Base-by-base conservation (phyloP, 1,139 yeast genomes). In the Kurtzmaniella quercitrusa region DNA sequence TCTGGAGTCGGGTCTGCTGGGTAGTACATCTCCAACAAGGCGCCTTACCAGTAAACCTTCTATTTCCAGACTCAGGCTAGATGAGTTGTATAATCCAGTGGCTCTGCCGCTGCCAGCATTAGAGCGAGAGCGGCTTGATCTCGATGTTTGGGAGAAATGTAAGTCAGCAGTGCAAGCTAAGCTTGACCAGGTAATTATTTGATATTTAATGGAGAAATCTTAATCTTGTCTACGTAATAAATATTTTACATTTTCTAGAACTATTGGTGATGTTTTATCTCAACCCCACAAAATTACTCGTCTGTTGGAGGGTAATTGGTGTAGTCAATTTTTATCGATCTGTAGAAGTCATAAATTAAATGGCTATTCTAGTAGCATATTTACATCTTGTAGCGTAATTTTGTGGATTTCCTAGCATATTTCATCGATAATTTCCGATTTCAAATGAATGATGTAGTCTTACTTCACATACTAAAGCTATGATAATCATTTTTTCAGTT, bases 121-220 rank as follows among this genome's bases (percentile, higher is more conserved):
- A 39, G 36, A 16, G 28, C 21, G 28, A 7, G 18, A 21, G 15
- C 49, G 47, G 16, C 22, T 40, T 12, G 41, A 44, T 12, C 23
- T 44, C 12, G 63, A 59, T 12, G 40, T 61, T 19, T 60, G 60
- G 50, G 61, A 58, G 19, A 64, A 63, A 48, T 65, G 70, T 46
- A 54, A 54, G 41, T 9, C 20, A 2, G 68, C 68, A 2, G 59
- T 65, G 2, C 39, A 44, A 11, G 63, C 57, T 14, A 59, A 59
- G 42, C 45, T 65, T 6, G 44, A 35, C 66, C 62, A 44, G 50
- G 44, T 40, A 21, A 21, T 21, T 21, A 11, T 21, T 21, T 7
- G 9, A 21, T 21, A 7, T 21, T 21, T 11, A 21, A 11, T 21
- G 26, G 26, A 7, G 26, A 7, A 21, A 11, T 21, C 26, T 11